Conservation (phyloP, 805 yeast genomes). For the Jamesozyma piceae region DNA sequence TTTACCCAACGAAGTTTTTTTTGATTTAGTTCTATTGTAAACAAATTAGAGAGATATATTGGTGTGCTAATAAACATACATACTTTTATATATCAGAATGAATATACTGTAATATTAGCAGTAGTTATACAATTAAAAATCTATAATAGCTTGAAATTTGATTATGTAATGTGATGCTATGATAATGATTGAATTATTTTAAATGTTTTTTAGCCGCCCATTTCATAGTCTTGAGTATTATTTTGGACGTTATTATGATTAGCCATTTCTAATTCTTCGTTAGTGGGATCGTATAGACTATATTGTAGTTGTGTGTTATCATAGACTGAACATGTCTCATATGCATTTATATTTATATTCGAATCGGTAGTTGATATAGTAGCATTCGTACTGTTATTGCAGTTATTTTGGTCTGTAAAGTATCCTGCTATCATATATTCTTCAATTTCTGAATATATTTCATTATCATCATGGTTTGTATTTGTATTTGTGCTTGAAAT, state of each 20-base stretch:
- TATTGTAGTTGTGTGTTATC: neutral
- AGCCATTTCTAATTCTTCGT: slow-evolving; percentile 16
- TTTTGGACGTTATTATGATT: neutral
- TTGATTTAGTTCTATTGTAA: no score
- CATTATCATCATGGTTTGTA: neutral
- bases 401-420: neutral
- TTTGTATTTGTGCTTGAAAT: neutral
- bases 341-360: neutral
- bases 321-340: neutral
- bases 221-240: neutral
- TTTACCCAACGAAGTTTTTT: no score
- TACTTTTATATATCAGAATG: no score
- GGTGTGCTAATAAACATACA: no score
- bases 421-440: slow-evolving; percentile 25
- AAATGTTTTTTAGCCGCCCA: neutral
- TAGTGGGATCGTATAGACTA: slow-evolving; percentile 16
- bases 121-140: no score
- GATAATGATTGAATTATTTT: slow-evolving; percentile 22
- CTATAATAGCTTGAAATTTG: no score
- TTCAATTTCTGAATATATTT: slow-evolving; percentile 20
- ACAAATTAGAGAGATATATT: no score
- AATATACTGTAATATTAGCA: no score
- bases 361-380: neutral
- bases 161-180: no score
- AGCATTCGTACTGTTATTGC: neutral